Evolutionary conservation across 2,329 filamentous ascomycete genomes (phyloP), one percentile per base, ranked within the genome.

Genomic region (Nectriaceae sp.): DNA sequence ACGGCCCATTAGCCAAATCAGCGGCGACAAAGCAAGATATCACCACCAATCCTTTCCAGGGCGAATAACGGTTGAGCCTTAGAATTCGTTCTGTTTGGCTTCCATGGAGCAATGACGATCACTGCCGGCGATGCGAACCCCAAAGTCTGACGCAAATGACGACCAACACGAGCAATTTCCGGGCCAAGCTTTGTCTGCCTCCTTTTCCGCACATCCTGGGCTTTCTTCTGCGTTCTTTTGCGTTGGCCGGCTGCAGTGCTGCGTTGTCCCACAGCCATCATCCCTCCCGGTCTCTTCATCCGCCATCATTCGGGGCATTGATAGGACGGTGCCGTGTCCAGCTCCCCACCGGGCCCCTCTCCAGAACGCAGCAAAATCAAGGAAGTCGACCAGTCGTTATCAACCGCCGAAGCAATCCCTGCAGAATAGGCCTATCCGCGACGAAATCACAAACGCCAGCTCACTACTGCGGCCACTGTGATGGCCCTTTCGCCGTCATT

Each of bases 401-500:
- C 58, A 60, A 57, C 56, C 44, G 55, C 61, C 52, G 45, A 56
- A 36, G 49, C 37, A 49, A 68, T 59, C 67, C 68, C 62, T 70
- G 67, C 60, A 60, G 49, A 47, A 61, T 55, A 51, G 57, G 52
- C 54, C 57, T 59, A 49, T 62, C 52, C 52, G 53, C 49, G 53
- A 51, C 54, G 52, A 55, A 70, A 71, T 52, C 61, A 59, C 51
- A 57, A 56, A 59, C 60, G 75, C 73, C 76, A 77, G 64, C 76
- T 70, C 75, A 77, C 67, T 68, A 62, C 64, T 71, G 67, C 73
- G 70, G 65, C 72, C 73, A 68, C 63, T 75, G 74, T 72, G 71
- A 75, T 68, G 74, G 65, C 74, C 66, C 45, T 50, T 48, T 50
- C 49, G 55, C 53, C 46, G 52, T 55, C 52, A 50, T 61, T 58